These are phyloP conservation scores for Vachellia pachyceras DNA, from an alignment of 306 rosid genomes.

Conservation along the genomic window DNA sequence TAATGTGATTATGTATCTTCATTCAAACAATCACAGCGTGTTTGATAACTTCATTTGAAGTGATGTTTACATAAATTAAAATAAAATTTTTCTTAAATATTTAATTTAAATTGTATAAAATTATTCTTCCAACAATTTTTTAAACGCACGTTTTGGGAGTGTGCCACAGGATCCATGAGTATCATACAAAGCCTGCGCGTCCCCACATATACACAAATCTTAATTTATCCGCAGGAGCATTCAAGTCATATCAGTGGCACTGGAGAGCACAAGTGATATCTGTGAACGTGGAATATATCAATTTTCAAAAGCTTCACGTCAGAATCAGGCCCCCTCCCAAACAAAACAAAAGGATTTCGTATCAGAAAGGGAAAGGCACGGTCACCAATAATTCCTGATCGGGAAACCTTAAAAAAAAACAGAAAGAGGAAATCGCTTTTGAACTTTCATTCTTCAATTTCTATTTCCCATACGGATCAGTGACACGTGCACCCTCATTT, in stretches of 20 bases:
- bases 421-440: slow-evolving; percentile 31
- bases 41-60: too few relatives aligned
- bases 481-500: slow-evolving; percentile 44
- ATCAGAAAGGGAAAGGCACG: neutral
- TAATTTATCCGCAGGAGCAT: neutral
- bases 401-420: slow-evolving; percentile 63
- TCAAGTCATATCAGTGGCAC: neutral
- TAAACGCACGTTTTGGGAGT: too few relatives aligned
- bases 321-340: neutral
- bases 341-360: neutral
- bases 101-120: too few relatives aligned
- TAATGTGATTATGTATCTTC: too few relatives aligned
- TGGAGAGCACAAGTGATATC: neutral
- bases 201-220: too few relatives aligned
- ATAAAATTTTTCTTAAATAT: too few relatives aligned
- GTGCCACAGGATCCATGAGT: too few relatives aligned
- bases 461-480: slow-evolving; percentile 15
- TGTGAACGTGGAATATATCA: neutral
- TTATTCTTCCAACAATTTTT: too few relatives aligned
- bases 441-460: neutral
- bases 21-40: too few relatives aligned
- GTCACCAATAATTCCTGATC: slow-evolving; percentile 48
- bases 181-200: too few relatives aligned
- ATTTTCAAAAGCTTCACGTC: neutral
- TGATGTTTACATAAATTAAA: too few relatives aligned